phyloP scores from a whole-genome alignment of 2,329 filamentous ascomycete genomes.

The Simplicillium aogashimaense region DNA sequence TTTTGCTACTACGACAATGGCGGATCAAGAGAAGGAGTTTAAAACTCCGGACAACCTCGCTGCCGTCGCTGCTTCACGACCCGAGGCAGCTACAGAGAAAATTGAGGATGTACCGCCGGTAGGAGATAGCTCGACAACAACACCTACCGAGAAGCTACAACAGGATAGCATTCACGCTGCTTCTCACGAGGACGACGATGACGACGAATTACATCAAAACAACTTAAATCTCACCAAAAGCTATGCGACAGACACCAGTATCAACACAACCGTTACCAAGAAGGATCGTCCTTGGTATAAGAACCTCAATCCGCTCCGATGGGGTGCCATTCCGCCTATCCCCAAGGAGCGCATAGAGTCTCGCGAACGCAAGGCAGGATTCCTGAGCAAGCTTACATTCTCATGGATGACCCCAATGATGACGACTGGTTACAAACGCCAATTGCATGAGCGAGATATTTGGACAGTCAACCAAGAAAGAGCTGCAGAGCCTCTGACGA shows the following conservation, averaged over 20 bases:
- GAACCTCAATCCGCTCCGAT: slow-evolving; percentile 50
- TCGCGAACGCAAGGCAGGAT: slow-evolving; percentile 61
- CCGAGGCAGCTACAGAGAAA: background rate
- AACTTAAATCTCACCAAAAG: slow-evolving; percentile 30
- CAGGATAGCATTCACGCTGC: slow-evolving; percentile 10
- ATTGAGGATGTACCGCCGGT: background rate
- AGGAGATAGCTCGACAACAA: slow-evolving; percentile 3
- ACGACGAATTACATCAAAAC: slow-evolving; percentile 6
- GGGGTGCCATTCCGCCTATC: slow-evolving; percentile 45
- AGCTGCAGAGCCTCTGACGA: slow-evolving; percentile 58
- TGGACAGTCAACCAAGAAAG: slow-evolving; percentile 81
- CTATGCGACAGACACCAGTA: slow-evolving; percentile 43
- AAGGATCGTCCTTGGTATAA: slow-evolving; percentile 52
- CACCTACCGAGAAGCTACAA: background rate
- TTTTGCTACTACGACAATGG: background rate
- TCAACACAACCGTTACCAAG: slow-evolving; percentile 26
- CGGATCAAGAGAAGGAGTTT: background rate
- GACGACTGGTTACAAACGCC: slow-evolving; percentile 77
- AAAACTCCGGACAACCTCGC: background rate
- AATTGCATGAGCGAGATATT: slow-evolving; percentile 74
- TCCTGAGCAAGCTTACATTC: slow-evolving; percentile 70
- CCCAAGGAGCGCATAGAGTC: slow-evolving; percentile 45
- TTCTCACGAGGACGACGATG: slow-evolving; percentile 8
- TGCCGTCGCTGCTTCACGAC: background rate
- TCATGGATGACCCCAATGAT: slow-evolving; percentile 89